Evolutionary conservation across 352 stramenopile species (phyloP), one percentile per base, ranked within the genome.

Genomic region (Phytophthora tubulina): DNA sequence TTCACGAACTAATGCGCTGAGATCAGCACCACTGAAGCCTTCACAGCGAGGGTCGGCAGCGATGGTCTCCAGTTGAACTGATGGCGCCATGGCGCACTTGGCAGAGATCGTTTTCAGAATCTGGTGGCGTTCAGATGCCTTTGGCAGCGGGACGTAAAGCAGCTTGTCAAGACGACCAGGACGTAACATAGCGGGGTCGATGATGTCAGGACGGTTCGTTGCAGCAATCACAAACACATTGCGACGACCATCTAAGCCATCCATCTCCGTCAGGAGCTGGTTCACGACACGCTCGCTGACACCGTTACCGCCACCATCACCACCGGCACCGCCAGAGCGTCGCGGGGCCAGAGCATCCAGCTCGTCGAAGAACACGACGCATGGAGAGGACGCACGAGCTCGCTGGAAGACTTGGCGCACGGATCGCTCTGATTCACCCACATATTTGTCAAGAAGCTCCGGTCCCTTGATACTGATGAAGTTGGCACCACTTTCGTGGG

Each of bases 301-400:
- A 38, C 92, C 92, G 69, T 98, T 97, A 56, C 86, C 87, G 57
- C 84, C 81, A 54, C 50, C 54, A 60, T 96, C 86, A 11, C 82
- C 73, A 49, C 75, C 76, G 32, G 76, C 76, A 15, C 74, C 84
- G 44, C 84, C 92, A 0, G 94, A 96, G 9, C 97, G 85, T 41
- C 96, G 94, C 8, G 98, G 98, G 66, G 94, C 98, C 14, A 99
- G 77, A 35, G 97, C 97, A 79, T 99, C 98, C 27, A 99, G 85
- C 80, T 99, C 98, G 65, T 99, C 98, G 61, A 99, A 99, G 81
- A 99, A 99, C 13, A 99, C 95, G n/a, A 99, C 97, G 77, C 98
- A 99, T 3, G 98, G 98, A 58, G 94, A 98, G 13, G 97, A 99
- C 50, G 96, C 96, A 2, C 97, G 84, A n/a, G 98, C 98, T 51